A percentile compares a stretch with the other conserved stretches of the same genome.
phyloP scores from a whole-genome alignment of 257 asterid species.

The Echium plantagineum region DNA sequence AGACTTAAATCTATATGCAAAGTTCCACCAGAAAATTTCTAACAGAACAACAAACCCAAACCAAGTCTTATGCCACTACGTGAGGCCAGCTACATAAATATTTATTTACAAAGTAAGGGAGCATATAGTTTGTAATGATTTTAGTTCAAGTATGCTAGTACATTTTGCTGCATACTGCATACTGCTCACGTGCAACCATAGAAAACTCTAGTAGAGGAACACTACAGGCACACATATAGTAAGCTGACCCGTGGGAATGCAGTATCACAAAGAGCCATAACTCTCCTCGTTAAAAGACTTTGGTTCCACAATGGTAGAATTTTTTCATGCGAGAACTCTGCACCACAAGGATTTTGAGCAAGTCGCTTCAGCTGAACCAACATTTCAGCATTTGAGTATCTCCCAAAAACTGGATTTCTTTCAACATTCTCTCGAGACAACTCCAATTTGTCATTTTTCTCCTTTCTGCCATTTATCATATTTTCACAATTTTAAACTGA shows the following conservation, averaged over 20 bases:
- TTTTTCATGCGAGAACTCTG: slow-evolving; percentile 22
- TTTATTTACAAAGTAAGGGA: too few species aligned
- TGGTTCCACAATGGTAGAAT: slow-evolving; percentile 43
- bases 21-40: too few species aligned
- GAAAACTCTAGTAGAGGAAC: background rate
- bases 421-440: slow-evolving; percentile 13
- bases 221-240: background rate
- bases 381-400: slow-evolving; percentile 43
- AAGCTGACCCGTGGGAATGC: slow-evolving; percentile 51
- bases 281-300: slow-evolving; percentile 39
- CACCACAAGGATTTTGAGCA: slow-evolving; percentile 51
- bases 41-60: too few species aligned
- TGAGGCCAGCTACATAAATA: too few species aligned
- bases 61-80: too few species aligned
- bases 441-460: slow-evolving; percentile 17
- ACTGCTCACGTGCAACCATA: background rate
- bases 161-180: background rate
- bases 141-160: background rate
- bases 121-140: too few species aligned
- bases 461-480: slow-evolving; percentile 16
- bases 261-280: slow-evolving; percentile 34
- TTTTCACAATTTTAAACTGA: background rate
- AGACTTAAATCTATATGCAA: too few species aligned
- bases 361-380: slow-evolving; percentile 41
- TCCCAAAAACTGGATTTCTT: slow-evolving; percentile 39